Percentiles rank a stretch among this genome's conserved stretches.
Conservation (phyloP, 176 grass and related monocot genomes). For the Paspalum notatum region DNA sequence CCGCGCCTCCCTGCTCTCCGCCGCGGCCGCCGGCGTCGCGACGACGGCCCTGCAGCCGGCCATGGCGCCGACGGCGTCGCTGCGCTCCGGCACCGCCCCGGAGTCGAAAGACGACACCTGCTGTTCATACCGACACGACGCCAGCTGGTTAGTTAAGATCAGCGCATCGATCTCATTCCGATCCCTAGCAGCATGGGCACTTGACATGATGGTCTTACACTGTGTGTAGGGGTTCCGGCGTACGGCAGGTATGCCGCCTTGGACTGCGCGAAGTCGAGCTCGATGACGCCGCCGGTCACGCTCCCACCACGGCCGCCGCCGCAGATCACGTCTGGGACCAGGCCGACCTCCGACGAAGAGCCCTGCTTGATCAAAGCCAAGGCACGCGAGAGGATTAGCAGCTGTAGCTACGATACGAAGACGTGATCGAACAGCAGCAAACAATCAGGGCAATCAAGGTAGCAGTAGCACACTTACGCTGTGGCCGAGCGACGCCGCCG, state of each 20-base stretch:
- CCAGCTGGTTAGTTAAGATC: no score
- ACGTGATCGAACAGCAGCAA: neutral
- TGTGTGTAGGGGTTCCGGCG: conserved; percentile 36
- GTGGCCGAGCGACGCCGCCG: conserved; percentile 52
- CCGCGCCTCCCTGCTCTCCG: conserved; percentile 61
- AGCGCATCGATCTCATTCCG: no score
- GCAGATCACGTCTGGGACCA: conserved; percentile 68
- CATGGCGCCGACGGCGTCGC: conserved; percentile 15
- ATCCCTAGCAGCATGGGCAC: no score
- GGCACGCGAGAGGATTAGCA: neutral
- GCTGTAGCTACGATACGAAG: no score
- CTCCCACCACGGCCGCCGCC: conserved; percentile 31
- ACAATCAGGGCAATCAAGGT: neutral
- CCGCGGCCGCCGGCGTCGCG: neutral
- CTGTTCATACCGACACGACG: neutral
- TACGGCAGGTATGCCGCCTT: conserved; percentile 49
- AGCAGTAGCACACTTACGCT: conserved; percentile 57
- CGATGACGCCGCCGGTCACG: conserved; percentile 41
- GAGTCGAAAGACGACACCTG: conserved; percentile 40
- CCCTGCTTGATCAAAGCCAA: conserved; percentile 43
- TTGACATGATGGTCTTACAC: conserved; percentile 25
- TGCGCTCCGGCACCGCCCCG: conserved; percentile 19
- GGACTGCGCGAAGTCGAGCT: conserved; percentile 56
- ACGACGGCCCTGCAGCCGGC: neutral
- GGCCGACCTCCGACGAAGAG: conserved; percentile 70